A percentile compares a stretch with the other conserved stretches of the same genome.
phyloP scores from a whole-genome alignment of 2,329 filamentous ascomycete genomes.

The Alternaria postmessia region DNA sequence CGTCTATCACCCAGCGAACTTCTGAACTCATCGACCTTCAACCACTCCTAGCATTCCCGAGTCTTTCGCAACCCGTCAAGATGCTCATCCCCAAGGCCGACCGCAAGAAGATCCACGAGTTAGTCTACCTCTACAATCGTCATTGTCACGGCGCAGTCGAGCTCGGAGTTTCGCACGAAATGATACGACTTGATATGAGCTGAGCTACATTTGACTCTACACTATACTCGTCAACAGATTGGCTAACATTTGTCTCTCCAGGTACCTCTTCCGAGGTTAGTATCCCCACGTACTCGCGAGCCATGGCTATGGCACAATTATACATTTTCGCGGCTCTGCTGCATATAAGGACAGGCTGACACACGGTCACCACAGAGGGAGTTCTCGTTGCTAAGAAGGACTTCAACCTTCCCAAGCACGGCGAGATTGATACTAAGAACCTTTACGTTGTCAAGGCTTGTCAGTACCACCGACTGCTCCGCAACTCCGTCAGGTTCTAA shows the following conservation, averaged over 20 bases:
- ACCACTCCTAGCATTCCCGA: constrained; percentile 33
- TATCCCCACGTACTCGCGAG: constrained; percentile 37
- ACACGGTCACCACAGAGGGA: constrained; percentile 66
- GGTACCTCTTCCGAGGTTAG: constrained; percentile 56
- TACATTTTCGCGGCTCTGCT: constrained; percentile 44
- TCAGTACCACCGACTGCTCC: constrained; percentile 29
- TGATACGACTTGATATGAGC: constrained; percentile 37
- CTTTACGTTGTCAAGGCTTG: constrained; percentile 98
- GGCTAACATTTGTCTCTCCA: constrained; percentile 35
- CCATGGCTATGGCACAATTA: constrained; percentile 51
- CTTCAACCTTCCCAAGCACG: constrained; percentile 97
- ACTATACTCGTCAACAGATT: constrained; percentile 17
- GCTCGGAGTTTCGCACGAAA: constrained; percentile 39
- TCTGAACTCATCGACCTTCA: constrained; percentile 27
- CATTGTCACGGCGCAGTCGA: constrained; percentile 32
- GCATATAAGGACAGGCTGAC: constrained; percentile 53
- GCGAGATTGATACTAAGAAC: constrained; percentile 99
- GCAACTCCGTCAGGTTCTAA: constrained; percentile 19
- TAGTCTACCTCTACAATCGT: constrained; percentile 66
- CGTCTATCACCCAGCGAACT: constrained; percentile 18
- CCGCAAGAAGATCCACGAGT: constrained; percentile 99
- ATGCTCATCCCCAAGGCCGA: constrained; percentile 99
- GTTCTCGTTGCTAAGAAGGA: constrained; percentile 98
- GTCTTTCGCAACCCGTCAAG: constrained; percentile 52
- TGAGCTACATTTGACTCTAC: constrained; percentile 29